A percentile compares a stretch with the other conserved stretches of the same genome.
These are phyloP conservation scores for Astrothelium macrocarpum DNA, from an alignment of 495 filamentous ascomycete genomes.

Conservation along the genomic window DNA sequence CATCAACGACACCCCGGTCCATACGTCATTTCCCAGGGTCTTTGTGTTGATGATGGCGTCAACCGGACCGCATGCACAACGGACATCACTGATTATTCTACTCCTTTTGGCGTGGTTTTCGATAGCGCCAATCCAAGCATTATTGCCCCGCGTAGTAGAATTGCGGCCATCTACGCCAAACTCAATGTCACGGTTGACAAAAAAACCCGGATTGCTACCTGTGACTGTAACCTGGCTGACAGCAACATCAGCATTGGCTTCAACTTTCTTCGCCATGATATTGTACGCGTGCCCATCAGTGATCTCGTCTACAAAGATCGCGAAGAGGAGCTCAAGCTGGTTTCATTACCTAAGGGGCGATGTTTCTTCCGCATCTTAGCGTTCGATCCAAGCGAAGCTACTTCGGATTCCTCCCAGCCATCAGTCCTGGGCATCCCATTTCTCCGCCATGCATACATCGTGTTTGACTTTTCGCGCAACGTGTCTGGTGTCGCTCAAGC, in stretches of 20 bases:
- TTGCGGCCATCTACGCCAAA: neutral
- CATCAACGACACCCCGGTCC: neutral
- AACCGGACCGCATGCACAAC: neutral
- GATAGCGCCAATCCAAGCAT: neutral
- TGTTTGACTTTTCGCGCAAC: constrained; percentile 19
- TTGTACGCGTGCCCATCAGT: neutral
- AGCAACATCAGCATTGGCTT: neutral
- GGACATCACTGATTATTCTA: neutral
- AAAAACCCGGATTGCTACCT: neutral
- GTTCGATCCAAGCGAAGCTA: neutral
- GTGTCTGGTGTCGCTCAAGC: constrained; percentile 17
- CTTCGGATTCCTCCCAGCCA: neutral
- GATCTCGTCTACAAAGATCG: neutral
- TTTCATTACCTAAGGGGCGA: neutral
- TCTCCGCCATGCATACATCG: constrained; percentile 18
- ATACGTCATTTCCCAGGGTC: neutral
- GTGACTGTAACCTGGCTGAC: neutral
- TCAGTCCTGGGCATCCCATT: constrained; percentile 18
- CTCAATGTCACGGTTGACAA: neutral
- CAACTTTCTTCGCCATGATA: neutral
- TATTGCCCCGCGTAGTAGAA: neutral
- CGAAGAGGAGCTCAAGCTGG: no score
- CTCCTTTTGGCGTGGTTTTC: neutral
- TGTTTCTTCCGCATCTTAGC: neutral
- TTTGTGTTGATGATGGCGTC: neutral